Base-by-base conservation (phyloP, 2,329 filamentous ascomycete genomes). In the Fusarium annulatum region DNA sequence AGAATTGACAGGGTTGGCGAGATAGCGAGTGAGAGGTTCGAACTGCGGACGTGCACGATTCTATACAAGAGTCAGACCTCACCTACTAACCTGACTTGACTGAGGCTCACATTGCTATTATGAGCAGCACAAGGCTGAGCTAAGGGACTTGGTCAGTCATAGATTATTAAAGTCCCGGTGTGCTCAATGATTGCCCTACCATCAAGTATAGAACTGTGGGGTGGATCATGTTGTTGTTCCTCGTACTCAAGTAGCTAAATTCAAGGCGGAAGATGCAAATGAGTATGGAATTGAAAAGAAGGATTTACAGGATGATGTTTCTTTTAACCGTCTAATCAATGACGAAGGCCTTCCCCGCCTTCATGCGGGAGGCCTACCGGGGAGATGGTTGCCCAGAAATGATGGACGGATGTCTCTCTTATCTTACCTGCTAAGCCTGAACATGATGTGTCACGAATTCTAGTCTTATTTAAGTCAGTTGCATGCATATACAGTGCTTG, bases 1-100 rank as follows among this genome's bases (percentile, higher is more conserved):
- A 84, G 64, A 60, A 85, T 73, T 33, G 84, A 83, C 14, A 84
- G 58, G 51, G 51, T 64, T 0, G 81, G 76, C 4, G 82, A 78
- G 58, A 85, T 73, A 34, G 84, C 84, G 11, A 87, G 83, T 30
- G 83, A 84, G 45, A 86, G 81, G 56, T 77, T 78, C 21, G 78
- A 67, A 64, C 77, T 79, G 69, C 81, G 80, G 74, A 84, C 75
- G 73, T 86, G 83, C 58, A 83, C 77, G 73, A 83, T 79, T 18
- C 85, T 86, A 62, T 21, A 34, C 14, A 23, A 46, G 33, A 36
- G 55, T 72, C n/a, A 61, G 68, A 48, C 42, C 15, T 45, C 14
- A 46, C 41, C 45, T 12, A 12, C 12, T 18, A 34, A 15, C 7
- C 1, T 5, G 49, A 9, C 16, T n/a, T 4, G 18, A 4, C 6